Percentiles rank a stretch among this genome's conserved stretches.
These are phyloP conservation scores for Polytrichum formosum DNA, from an alignment of 225 moss, liverwort and hornwort genomes.

Conservation along the genomic window DNA sequence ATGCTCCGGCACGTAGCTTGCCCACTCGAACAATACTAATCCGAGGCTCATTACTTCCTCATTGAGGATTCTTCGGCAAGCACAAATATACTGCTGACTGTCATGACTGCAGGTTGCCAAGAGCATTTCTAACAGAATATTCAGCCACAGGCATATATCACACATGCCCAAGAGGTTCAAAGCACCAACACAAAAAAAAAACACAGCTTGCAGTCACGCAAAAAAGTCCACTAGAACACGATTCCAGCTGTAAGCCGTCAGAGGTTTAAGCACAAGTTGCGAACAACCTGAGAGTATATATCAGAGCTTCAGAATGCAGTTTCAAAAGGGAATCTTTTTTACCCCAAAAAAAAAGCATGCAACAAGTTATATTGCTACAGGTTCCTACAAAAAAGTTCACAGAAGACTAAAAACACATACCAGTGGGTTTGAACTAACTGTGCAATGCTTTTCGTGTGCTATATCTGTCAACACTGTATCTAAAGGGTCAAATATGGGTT, in stretches of 20 bases:
- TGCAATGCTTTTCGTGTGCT: slow-evolving; percentile 25
- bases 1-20: too few relatives aligned
- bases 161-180: too few relatives aligned
- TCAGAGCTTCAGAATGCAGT: slow-evolving; percentile 3
- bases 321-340: slow-evolving; percentile 16
- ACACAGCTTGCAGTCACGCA: too few relatives aligned
- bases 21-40: too few relatives aligned
- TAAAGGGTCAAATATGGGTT: slow-evolving; percentile 9
- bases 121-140: too few relatives aligned
- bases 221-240: too few relatives aligned
- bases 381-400: slow-evolving; percentile 27
- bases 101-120: too few relatives aligned
- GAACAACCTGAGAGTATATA: background rate
- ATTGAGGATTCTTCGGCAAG: too few relatives aligned
- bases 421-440: slow-evolving; percentile 28
- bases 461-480: slow-evolving; percentile 23
- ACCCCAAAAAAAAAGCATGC: slow-evolving; percentile 40
- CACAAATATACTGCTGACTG: too few relatives aligned
- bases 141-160: too few relatives aligned
- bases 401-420: slow-evolving; percentile 26
- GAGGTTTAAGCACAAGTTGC: background rate
- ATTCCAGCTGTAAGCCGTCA: background rate
- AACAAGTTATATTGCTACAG: slow-evolving; percentile 33
- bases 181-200: too few relatives aligned
- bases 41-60: too few relatives aligned